phyloP scores from a whole-genome alignment of 805 yeast genomes.

The Lachancea lanzarotensis region DNA sequence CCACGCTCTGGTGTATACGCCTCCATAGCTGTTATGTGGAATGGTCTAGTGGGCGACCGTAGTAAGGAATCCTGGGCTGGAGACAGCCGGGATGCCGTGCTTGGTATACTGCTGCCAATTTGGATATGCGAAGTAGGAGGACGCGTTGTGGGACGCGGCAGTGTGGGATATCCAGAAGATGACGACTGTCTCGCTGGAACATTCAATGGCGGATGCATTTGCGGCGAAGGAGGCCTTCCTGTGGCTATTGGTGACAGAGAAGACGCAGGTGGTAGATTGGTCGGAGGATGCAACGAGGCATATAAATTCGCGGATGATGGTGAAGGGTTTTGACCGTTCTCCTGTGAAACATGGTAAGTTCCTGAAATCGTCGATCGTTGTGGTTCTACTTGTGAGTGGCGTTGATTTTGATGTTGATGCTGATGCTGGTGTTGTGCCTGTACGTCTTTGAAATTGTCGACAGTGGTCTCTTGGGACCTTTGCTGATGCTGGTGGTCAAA shows the following conservation, averaged over 20 bases:
- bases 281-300: slow-evolving; percentile 3
- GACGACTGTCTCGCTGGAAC: slow-evolving; percentile 7
- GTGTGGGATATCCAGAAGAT: slow-evolving; percentile 9
- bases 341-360: slow-evolving; percentile 9
- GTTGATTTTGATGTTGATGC: slow-evolving; percentile 10
- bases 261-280: slow-evolving; percentile 7
- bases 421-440: slow-evolving; percentile 6
- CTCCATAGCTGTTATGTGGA: slow-evolving; percentile 46
- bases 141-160: slow-evolving; percentile 6
- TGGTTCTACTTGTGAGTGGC: slow-evolving; percentile 11
- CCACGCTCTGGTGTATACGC: slow-evolving; percentile 64
- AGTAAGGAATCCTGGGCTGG: slow-evolving; percentile 23
- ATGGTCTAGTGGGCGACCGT: slow-evolving; percentile 38
- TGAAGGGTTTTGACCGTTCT: slow-evolving; percentile 11
- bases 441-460: neutral
- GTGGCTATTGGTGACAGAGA: slow-evolving; percentile 7
- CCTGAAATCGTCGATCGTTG: slow-evolving; percentile 13
- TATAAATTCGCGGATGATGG: slow-evolving; percentile 5
- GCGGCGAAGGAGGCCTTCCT: slow-evolving; percentile 6
- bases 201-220: slow-evolving; percentile 7
- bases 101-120: slow-evolving; percentile 10
- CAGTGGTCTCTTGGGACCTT: neutral
- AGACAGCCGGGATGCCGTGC: slow-evolving; percentile 19
- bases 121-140: slow-evolving; percentile 1
- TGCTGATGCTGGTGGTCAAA: slow-evolving; percentile 5